These are phyloP conservation scores for Trichoderma aggressivum DNA, from an alignment of 2,329 filamentous ascomycete genomes.

Conservation along the genomic window DNA sequence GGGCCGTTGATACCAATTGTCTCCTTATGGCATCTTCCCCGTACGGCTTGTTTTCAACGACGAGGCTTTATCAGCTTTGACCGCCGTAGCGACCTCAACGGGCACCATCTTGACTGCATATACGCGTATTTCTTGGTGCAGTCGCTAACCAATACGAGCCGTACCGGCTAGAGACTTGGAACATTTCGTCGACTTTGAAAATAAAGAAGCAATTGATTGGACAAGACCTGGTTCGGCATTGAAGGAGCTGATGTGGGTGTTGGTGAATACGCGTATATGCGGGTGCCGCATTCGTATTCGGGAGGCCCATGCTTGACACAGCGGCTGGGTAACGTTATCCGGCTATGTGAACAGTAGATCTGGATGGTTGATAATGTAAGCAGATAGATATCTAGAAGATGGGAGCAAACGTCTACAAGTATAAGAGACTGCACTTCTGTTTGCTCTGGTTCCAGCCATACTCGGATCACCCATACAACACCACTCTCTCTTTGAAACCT, in stretches of 20 bases:
- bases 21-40: background rate
- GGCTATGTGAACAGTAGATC: background rate
- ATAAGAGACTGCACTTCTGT: background rate
- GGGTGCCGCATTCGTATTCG: slow-evolving; percentile 13
- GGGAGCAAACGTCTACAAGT: background rate
- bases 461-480: background rate
- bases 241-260: background rate
- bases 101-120: background rate
- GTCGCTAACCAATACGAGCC: background rate
- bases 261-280: slow-evolving; percentile 1
- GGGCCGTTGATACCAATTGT: background rate
- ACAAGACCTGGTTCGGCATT: background rate
- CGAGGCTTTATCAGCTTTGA: background rate
- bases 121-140: background rate
- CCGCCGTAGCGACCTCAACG: background rate
- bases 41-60: background rate
- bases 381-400: background rate
- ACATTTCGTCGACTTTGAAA: background rate
- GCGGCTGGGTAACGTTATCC: background rate
- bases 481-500: background rate
- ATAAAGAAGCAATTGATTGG: background rate
- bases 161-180: background rate
- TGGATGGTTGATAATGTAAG: background rate
- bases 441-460: background rate
- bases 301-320: background rate